These are phyloP conservation scores for Ceriops zippeliana DNA, from an alignment of 345 rosid species.

Conservation along the genomic window DNA sequence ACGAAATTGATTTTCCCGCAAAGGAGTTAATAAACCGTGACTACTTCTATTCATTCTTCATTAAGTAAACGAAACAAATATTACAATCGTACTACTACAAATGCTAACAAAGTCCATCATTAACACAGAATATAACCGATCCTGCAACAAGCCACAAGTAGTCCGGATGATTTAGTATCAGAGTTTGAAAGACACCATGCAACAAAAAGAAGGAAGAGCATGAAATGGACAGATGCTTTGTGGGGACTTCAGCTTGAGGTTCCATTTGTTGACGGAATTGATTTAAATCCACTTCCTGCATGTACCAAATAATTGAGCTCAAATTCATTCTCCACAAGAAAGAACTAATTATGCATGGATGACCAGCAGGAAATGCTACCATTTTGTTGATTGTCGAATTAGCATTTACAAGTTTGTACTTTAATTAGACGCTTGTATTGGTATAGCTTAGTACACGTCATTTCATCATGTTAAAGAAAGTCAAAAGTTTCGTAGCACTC, in stretches of 20 bases:
- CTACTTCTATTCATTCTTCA: neutral
- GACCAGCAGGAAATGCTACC: no score
- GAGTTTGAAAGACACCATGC: constrained; percentile 22
- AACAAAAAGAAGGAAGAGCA: constrained; percentile 28
- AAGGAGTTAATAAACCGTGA: neutral
- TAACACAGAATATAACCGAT: neutral
- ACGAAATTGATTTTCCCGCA: neutral
- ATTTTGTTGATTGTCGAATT: no score
- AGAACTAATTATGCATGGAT: no score
- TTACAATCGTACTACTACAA: constrained; percentile 5
- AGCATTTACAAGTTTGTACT: no score
- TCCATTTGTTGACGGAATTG: constrained; percentile 32
- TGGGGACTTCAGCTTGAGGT: constrained; percentile 38
- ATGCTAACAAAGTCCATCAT: neutral
- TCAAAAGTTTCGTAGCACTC: neutral
- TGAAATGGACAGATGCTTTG: constrained; percentile 23
- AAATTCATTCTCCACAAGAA: neutral
- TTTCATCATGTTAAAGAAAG: no score
- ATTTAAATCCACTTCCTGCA: constrained; percentile 37
- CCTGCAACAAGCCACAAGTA: neutral
- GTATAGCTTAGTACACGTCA: no score
- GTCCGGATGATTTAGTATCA: constrained; percentile 13
- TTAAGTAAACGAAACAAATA: constrained; percentile 14
- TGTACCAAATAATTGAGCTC: neutral
- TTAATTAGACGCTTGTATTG: no score